These are phyloP conservation scores for Cyanidioschyzon merolae DNA, from an alignment of 23 red algal species.

Conservation along the genomic window DNA sequence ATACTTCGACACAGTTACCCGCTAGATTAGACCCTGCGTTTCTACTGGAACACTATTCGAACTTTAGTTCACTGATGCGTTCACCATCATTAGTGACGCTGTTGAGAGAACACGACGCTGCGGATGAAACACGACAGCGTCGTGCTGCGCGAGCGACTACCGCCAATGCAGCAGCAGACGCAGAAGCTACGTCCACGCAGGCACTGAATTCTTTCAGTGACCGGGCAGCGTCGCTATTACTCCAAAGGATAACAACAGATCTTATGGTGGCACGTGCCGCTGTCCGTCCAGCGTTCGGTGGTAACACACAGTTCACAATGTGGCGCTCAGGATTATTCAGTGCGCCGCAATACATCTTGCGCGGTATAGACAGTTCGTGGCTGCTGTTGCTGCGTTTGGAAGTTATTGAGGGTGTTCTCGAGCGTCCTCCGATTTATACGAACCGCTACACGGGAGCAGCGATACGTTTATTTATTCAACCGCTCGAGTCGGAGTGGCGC, in stretches of 20 bases:
- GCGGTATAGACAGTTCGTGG: neutral
- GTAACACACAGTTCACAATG: neutral
- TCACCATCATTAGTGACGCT: neutral
- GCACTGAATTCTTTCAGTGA: no score
- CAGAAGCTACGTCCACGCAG: neutral
- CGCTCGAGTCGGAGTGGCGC: neutral
- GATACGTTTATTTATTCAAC: neutral
- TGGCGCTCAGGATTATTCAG: neutral
- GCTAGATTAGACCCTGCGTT: neutral
- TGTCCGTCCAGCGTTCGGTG: neutral
- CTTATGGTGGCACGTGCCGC: neutral
- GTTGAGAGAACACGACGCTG: neutral
- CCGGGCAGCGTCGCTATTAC: neutral
- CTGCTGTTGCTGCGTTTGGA: neutral
- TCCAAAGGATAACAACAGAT: neutral
- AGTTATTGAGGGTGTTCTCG: neutral
- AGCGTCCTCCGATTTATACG: neutral
- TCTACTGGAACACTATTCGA: neutral
- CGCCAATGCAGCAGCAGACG: neutral
- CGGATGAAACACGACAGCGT: neutral
- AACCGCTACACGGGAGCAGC: neutral
- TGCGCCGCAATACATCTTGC: neutral
- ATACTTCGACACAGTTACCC: neutral
- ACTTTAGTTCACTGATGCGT: neutral
- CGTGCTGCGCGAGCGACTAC: no score